Base-by-base conservation (phyloP, 169 alveolate genomes). In the Plasmodium relictum region DNA sequence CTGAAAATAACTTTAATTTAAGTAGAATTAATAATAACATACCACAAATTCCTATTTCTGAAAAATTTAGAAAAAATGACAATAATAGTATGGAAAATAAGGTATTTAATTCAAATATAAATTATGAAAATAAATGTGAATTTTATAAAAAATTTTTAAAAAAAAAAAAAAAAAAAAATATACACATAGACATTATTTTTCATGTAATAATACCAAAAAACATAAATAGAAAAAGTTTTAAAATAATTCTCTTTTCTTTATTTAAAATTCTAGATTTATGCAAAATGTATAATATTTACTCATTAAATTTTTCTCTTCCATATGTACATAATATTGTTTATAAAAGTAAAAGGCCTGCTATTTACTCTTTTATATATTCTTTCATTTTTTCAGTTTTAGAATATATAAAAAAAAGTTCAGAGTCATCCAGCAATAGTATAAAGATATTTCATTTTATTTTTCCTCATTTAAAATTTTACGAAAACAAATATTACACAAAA, bases 221-320 rank as follows among this genome's bases (percentile, higher is more conserved):
- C 20, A 62, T 48, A 45, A 83, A 83, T 62, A 58, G 65, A 24
- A 83, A 66, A 69, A 83, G 85, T 14, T 83, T 83, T 22, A 24
- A 83, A 68, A 83, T 83, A 31, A 70, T 83, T 24, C 50, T 83
- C 12, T 62, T 68, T 58, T 83, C 91, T 0, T 45, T 83, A 72
- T 69, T 83, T 70, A 54, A 83, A 73, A 69, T 83, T 20, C 24
- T 83, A 58, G 91, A 83, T 61, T n/a, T 83, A 73, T 83, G 91
- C 44, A 83, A 61, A 20, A 8, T 24, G 44, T 44, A 83, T 45
- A 24, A 48, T 31, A 73, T 83, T 31, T 52, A 44, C 16, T 83
- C 86, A 12, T 26, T 83, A 72, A 44, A 59, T 71, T 56, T 70
- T 42, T 61, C 91, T 16, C 22, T 83, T 16, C 91, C 91, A 3